Base-by-base conservation (phyloP, 2,329 filamentous ascomycete genomes). In the Zymoseptoria tritici region DNA sequence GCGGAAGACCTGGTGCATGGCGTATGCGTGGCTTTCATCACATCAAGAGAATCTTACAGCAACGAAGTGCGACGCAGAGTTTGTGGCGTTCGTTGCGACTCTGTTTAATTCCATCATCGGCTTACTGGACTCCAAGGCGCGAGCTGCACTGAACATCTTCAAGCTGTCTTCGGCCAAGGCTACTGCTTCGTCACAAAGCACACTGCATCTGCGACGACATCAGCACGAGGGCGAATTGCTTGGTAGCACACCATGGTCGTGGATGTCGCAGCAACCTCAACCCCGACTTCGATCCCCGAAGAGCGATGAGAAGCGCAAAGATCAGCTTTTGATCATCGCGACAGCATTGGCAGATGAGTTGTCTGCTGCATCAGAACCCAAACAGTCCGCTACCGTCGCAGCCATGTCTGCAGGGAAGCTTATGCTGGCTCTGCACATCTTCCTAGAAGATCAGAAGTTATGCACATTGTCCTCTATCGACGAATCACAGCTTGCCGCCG, bases 391-490 rank as follows among this genome's bases (percentile, higher is more conserved):
- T 22, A 36, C 50, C 9, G 29, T 22, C 11, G 22, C 56, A 13
- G 62, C 54, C 13, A 58, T 58, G 26, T 60, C 57, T 13, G 68
- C 61, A 42, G 58, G 64, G 29, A 68, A 67, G 46, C 56, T 74
- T 7, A 71, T 95, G 64, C 78, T 86, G 49, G 88, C 84, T 0
- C 78, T 99, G 11, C 94, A 99, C 75, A 79, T 97, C 2, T 78
- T 96, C n/a, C 82, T 89, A 0, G 93, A 99, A 72, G 94, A 99
- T 72, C 82, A 89, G 63, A 97, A 96, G 71, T 81, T 99, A 1
- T 85, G 90, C n/a, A 60, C 54, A 16, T 58, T 73, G 16, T 42
- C 54, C 20, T 13, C 53, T 19, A n/a, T 16, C 1, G 24, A 54
- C 42, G 31, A 26, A 11, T 9, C 13, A 1, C 46, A 56, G 50